Percentiles rank a stretch among this genome's conserved stretches.
Evolutionary conservation across 2,329 filamentous ascomycete genomes (phyloP).

Genomic region (Tolypocladium tropicale): DNA sequence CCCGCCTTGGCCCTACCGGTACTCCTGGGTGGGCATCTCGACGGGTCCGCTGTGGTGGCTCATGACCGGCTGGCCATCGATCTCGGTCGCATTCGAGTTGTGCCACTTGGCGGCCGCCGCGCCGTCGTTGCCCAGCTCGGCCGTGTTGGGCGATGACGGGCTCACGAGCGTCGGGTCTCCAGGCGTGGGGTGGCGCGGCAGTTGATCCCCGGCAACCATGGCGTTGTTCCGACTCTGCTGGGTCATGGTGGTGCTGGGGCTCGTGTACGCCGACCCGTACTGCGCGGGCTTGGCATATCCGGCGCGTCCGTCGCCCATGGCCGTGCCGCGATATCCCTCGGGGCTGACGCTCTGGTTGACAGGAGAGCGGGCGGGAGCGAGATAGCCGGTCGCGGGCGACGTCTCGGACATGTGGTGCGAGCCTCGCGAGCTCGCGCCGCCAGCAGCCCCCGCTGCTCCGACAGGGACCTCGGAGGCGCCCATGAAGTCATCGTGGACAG

Average conservation of each 20-base stretch:
- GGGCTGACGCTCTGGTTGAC: constrained; percentile 11
- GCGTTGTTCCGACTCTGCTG: constrained; percentile 3
- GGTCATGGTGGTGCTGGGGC: constrained; percentile 9
- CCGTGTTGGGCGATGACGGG: constrained; percentile 1
- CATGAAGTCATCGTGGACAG: constrained; percentile 27
- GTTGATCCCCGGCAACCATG: constrained; percentile 7
- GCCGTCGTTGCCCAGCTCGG: constrained; percentile 19
- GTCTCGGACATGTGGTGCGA: constrained; percentile 21
- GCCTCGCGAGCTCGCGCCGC: constrained; percentile 9
- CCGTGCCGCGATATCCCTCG: constrained; percentile 29
- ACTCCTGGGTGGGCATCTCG: constrained; percentile 30
- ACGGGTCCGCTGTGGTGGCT: constrained; percentile 24
- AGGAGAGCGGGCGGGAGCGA: constrained; percentile 15
- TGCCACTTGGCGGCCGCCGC: constrained; percentile 21
- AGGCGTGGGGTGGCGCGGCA: constrained; percentile 16
- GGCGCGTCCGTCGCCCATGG: constrained; percentile 26
- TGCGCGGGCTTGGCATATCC: constrained; percentile 27
- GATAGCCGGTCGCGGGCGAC: constrained; percentile 13
- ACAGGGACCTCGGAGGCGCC: constrained; percentile 33
- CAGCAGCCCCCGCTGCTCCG: constrained; percentile 14
- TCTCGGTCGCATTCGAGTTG: constrained; percentile 25
- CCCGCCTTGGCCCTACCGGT: constrained; percentile 16
- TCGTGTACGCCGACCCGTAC: constrained; percentile 20
- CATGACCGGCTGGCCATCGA: constrained; percentile 24
- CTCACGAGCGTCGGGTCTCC: constrained; percentile 8